Evolutionary conservation across 2,329 filamentous ascomycete genomes (phyloP), one percentile per base, ranked within the genome.

Genomic region (Aspergillus sp.): DNA sequence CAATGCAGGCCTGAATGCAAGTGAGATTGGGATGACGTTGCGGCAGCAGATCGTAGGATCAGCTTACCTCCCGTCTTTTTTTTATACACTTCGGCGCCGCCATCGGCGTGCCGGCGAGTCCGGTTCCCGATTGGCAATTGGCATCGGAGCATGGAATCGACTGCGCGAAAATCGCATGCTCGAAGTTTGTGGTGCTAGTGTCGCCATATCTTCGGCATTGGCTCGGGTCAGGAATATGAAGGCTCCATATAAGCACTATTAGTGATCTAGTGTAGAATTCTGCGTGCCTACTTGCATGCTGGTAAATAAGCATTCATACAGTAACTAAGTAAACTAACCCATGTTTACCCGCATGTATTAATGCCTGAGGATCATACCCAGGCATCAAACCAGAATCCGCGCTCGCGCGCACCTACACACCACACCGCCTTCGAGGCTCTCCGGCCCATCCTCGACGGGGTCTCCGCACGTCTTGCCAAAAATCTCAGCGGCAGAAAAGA

Each of bases 401-500:
- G 32, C 27, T 5, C 32, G 11, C 32, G 32, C 32, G 32, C 32
- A 30, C 27, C 27, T 13, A 36, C 32, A 32, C 53, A 64, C 62
- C 32, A 39, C 53, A 64, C 62, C 62, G 60, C 62, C 60, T 64
- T 54, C 48, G 15, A 51, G 15, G 19, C 23, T 23, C 25, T 19
- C 47, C 25, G 25, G 23, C 5, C 47, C 4, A 30, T 30, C 47
- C 47, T 32, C n/a, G 23, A 50, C 47, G 44, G 23, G 21, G 23
- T 25, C 52, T 54, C 53, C 51, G 47, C 38, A 47, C 17, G 50
- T 58, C 42, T 32, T 50, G 32, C 58, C 51, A 61, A 61, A 65
- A 60, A 62, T 65, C 61, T 65, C 63, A 39, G 47, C 30, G 15
- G 54, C 21, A 38, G 38, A 48, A 50, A 47, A 50, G 32, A 27